Percentiles rank a stretch among this genome's conserved stretches.
phyloP scores from a whole-genome alignment of 352 stramenopile species.

The Phytopythium vexans region DNA sequence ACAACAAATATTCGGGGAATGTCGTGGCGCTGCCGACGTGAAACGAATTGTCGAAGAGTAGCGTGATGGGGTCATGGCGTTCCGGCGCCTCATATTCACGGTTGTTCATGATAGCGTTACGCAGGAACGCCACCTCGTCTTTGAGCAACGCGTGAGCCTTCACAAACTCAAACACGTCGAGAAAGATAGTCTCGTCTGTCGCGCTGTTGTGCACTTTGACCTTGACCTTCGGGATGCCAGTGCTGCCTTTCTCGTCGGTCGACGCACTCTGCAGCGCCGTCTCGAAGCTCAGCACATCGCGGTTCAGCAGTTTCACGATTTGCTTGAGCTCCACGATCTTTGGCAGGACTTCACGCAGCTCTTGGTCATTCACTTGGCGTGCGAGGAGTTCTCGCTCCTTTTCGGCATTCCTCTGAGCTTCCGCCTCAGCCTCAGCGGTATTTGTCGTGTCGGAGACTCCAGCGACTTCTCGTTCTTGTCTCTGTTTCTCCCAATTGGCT shows the following conservation, averaged over 20 bases:
- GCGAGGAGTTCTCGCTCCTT: constrained; percentile 67
- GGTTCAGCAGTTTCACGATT: constrained; percentile 89
- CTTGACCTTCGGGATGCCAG: constrained; percentile 82
- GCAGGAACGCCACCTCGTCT: constrained; percentile 87
- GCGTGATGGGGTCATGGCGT: constrained; percentile 88
- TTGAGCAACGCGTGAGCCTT: constrained; percentile 83
- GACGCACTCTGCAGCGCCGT: constrained; percentile 82
- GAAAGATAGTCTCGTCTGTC: constrained; percentile 89
- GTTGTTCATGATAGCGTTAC: constrained; percentile 88
- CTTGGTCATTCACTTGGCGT: constrained; percentile 86
- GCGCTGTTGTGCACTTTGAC: constrained; percentile 89
- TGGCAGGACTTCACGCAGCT: constrained; percentile 90
- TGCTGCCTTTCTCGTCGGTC: constrained; percentile 28
- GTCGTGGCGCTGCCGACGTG: constrained; percentile 88
- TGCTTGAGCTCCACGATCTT: constrained; percentile 92
- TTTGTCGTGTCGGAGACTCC: no score
- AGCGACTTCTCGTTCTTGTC: no score
- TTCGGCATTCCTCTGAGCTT: constrained; percentile 40
- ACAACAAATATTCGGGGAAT: constrained; percentile 92
- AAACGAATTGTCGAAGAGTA: constrained; percentile 93
- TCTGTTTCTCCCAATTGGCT: constrained; percentile 82
- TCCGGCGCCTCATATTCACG: constrained; percentile 83
- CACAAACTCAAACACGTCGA: constrained; percentile 93
- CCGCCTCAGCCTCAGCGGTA: constrained; percentile 3
- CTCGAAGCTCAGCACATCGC: constrained; percentile 91